Percentiles rank a stretch among this genome's conserved stretches.
phyloP scores from a whole-genome alignment of 139 green algal species.

The Micromonas pusilla region DNA sequence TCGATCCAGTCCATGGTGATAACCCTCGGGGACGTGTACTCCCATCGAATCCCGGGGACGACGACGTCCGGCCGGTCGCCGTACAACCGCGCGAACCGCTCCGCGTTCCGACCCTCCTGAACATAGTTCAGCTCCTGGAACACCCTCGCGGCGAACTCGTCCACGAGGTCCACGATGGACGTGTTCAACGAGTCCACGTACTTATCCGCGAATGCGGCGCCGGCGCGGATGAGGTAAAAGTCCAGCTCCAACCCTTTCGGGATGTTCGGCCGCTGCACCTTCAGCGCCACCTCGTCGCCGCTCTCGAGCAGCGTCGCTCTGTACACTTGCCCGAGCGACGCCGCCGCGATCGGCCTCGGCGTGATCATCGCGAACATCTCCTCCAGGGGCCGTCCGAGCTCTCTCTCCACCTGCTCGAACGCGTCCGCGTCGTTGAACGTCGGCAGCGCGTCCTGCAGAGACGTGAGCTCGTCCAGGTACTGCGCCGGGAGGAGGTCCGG shows the following conservation, averaged over 20 bases:
- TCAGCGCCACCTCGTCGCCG: constrained; percentile 30
- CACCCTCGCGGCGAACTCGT: constrained; percentile 88
- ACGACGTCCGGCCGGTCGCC: constrained; percentile 31
- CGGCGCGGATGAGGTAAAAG: constrained; percentile 42
- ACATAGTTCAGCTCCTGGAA: constrained; percentile 52
- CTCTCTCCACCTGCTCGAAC: constrained; percentile 32
- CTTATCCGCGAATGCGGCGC: constrained; percentile 64
- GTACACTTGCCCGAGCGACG: constrained; percentile 34
- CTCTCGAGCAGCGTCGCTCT: constrained; percentile 21
- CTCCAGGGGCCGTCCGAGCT: constrained; percentile 30
- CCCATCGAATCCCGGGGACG: constrained; percentile 65
- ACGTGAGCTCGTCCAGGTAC: constrained; percentile 49
- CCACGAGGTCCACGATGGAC: constrained; percentile 77
- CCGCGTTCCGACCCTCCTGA: constrained; percentile 77
- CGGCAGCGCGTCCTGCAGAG: constrained; percentile 47
- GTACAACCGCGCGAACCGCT: constrained; percentile 69
- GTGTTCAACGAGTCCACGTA: constrained; percentile 42
- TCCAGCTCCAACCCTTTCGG: constrained; percentile 23
- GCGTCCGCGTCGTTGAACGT: constrained; percentile 31
- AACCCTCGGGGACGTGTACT: constrained; percentile 54
- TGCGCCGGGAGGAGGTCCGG: constrained; percentile 59
- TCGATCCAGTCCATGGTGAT: constrained; percentile 98
- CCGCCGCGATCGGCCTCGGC: constrained; percentile 30
- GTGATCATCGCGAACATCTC: constrained; percentile 27
- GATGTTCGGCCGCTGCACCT: constrained; percentile 35